phyloP scores from a whole-genome alignment of 768 basidiomycete species.

The Lactarius psammicola region DNA sequence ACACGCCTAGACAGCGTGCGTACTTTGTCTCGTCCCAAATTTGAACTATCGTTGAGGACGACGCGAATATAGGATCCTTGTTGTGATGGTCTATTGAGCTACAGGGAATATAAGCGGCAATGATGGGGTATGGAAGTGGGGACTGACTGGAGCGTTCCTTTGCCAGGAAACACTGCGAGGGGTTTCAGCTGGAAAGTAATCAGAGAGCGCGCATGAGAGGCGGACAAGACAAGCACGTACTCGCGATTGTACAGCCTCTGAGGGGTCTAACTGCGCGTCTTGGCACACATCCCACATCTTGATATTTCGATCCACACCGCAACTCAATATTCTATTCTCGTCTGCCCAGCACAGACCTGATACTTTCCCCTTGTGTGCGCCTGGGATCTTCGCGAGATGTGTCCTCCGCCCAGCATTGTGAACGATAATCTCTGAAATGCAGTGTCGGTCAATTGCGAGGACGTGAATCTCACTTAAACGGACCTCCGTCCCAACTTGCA shows the following conservation, averaged over 20 bases:
- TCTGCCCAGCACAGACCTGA: conserved; percentile 77
- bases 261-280: conserved; percentile 29
- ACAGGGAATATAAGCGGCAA: conserved; percentile 16
- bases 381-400: conserved; percentile 54
- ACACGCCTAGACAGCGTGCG: conserved; percentile 28
- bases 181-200: conserved; percentile 44
- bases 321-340: conserved; percentile 63
- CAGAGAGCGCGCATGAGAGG: background rate
- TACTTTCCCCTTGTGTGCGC: conserved; percentile 83
- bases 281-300: conserved; percentile 70
- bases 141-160: conserved; percentile 61
- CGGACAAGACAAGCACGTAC: conserved; percentile 26
- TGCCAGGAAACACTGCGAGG: conserved; percentile 65
- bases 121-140: background rate
- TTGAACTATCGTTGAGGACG: conserved; percentile 90
- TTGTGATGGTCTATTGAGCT: conserved; percentile 95
- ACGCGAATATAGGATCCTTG: conserved; percentile 86
- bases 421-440: conserved; percentile 67
- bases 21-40: conserved; percentile 98
- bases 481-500: conserved; percentile 93
- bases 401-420: conserved; percentile 70
- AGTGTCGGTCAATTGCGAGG: conserved; percentile 35
- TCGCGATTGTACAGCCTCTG: conserved; percentile 43
- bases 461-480: conserved; percentile 95
- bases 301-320: conserved; percentile 78